phyloP scores from a whole-genome alignment of 225 moss, liverwort and hornwort species.

The Sphagnum contortum region DNA sequence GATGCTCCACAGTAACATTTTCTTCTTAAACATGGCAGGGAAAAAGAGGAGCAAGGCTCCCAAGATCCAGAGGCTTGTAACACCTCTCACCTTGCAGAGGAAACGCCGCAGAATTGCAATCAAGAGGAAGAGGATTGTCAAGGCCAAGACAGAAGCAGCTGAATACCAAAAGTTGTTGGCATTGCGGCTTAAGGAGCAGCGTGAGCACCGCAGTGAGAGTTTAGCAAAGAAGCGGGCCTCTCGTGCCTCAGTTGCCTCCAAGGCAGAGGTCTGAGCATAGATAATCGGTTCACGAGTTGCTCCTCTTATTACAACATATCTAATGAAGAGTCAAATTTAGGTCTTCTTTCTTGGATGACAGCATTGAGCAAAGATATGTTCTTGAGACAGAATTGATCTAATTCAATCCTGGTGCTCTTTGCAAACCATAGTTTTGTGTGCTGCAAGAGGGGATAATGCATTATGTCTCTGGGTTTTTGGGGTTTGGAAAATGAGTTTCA shows the following conservation, averaged over 20 bases:
- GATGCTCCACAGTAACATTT: not conserved
- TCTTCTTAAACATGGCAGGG: conserved; percentile 20
- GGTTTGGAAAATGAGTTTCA: no score
- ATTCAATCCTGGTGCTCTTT: no score
- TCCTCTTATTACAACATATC: not conserved
- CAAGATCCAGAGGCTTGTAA: conserved; percentile 89
- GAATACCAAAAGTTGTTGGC: conserved; percentile 88
- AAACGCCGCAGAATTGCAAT: conserved; percentile 69
- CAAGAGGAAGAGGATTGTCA: conserved; percentile 60
- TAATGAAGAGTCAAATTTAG: not conserved
- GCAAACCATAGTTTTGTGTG: no score
- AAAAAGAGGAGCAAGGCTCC: conserved; percentile 96
- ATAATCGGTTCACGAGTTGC: not conserved
- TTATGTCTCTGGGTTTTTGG: no score
- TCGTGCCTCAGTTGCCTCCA: conserved; percentile 49
- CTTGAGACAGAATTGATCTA: no score
- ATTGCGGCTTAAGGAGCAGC: conserved; percentile 72
- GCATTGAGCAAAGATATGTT: not conserved
- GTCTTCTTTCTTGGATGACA: conserved; percentile 1
- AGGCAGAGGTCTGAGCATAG: conserved; percentile 30
- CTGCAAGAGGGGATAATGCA: no score
- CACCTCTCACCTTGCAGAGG: conserved; percentile 79
- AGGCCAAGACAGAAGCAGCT: conserved; percentile 60
- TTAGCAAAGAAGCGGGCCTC: conserved; percentile 90
- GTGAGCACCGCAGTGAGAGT: conserved; percentile 78